Evolutionary conservation across 352 stramenopile genomes (phyloP).

Genomic region (Thalassiosira hispida): DNA sequence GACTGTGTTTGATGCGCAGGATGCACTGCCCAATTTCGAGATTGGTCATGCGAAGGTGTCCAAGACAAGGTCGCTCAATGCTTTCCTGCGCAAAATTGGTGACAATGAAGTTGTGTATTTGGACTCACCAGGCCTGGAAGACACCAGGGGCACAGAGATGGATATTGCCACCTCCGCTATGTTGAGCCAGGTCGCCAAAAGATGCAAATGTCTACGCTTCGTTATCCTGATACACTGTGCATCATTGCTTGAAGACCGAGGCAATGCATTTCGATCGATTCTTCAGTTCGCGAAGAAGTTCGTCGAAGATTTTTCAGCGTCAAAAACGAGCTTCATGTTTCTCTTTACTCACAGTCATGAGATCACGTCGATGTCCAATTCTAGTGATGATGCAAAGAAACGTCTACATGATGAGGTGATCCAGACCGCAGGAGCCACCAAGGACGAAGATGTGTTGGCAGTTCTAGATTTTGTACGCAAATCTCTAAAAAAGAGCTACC

Average conservation of each 20-base stretch:
- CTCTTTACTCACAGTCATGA: constrained; percentile 60
- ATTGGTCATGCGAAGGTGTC: constrained; percentile 72
- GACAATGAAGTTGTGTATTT: constrained; percentile 57
- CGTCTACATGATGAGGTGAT: constrained; percentile 49
- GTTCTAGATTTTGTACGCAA: constrained; percentile 49
- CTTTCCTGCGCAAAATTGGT: constrained; percentile 28
- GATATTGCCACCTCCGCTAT: constrained; percentile 74
- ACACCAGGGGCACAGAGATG: constrained; percentile 65
- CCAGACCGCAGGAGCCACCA: constrained; percentile 19
- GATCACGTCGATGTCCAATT: constrained; percentile 33
- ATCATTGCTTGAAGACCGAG: constrained; percentile 65
- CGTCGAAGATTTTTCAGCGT: constrained; percentile 44
- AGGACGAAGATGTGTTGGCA: constrained; percentile 35
- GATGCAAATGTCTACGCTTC: constrained; percentile 65
- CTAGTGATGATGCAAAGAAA: constrained; percentile 16
- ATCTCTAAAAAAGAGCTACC: constrained; percentile 46
- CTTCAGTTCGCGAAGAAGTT: constrained; percentile 53
- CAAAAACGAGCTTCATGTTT: constrained; percentile 58
- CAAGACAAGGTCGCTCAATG: constrained; percentile 61
- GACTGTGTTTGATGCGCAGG: constrained; percentile 59
- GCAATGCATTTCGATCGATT: constrained; percentile 44
- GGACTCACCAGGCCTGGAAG: constrained; percentile 68
- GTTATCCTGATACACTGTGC: constrained; percentile 70
- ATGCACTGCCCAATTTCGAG: constrained; percentile 62
- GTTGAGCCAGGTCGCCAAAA: constrained; percentile 63